phyloP scores from a whole-genome alignment of 352 stramenopile genomes.

The Pythium brassicae region DNA sequence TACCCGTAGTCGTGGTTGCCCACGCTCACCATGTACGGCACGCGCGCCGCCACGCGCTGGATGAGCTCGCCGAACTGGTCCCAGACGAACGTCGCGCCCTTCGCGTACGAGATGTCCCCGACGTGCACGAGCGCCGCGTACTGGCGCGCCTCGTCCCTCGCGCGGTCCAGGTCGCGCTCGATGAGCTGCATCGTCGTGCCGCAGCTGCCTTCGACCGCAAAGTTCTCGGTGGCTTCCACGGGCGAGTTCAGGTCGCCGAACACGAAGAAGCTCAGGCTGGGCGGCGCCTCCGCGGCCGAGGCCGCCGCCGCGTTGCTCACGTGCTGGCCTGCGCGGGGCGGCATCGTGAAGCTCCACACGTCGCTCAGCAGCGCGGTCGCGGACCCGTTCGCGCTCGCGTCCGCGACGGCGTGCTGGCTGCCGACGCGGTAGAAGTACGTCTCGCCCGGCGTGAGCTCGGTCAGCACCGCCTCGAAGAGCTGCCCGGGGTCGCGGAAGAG shows the following conservation, averaged over 20 bases:
- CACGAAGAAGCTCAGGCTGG: constrained; percentile 40
- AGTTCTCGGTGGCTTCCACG: constrained; percentile 8
- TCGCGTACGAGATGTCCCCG: constrained; percentile 78
- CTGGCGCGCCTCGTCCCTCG: constrained; percentile 16
- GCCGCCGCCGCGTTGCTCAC: no score
- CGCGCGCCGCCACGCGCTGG: constrained; percentile 51
- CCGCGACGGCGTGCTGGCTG: background rate
- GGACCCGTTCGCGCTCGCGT: background rate
- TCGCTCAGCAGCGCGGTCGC: constrained; percentile 4
- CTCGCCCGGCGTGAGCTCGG: constrained; percentile 2
- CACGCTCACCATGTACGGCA: constrained; percentile 75
- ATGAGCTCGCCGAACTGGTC: constrained; percentile 84
- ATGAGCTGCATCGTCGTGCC: constrained; percentile 16
- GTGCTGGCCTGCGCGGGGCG: constrained; percentile 1
- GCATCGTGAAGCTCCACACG: constrained; percentile 7
- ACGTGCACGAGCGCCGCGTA: constrained; percentile 75
- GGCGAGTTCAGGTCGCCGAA: constrained; percentile 51
- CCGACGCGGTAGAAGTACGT: constrained; percentile 18
- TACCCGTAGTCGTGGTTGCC: constrained; percentile 49
- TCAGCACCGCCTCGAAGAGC: constrained; percentile 14
- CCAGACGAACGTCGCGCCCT: constrained; percentile 70
- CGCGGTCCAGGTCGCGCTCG: constrained; percentile 4
- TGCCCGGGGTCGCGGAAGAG: constrained; percentile 12
- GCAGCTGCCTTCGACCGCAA: constrained; percentile 14
- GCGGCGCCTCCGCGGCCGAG: background rate